These are phyloP conservation scores for Lichtheimia corymbifera DNA, from an alignment of 371 early-diverging fungal genomes.

Conservation along the genomic window DNA sequence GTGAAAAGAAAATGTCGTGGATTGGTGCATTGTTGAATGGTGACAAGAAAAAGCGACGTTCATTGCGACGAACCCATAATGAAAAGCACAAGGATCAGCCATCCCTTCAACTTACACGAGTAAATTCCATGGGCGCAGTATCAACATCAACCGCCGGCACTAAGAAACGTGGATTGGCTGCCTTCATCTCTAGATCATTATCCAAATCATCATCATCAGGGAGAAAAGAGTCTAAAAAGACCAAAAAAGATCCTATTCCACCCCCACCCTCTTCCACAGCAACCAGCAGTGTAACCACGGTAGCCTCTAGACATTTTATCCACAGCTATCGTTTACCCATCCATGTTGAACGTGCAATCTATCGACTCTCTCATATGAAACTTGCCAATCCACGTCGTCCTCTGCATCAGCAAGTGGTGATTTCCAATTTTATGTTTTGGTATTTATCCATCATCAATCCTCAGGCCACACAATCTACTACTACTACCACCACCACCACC, in stretches of 20 bases:
- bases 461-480: slow-evolving; percentile 80
- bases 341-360: slow-evolving; percentile 69
- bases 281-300: slow-evolving; percentile 17
- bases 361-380: slow-evolving; percentile 74
- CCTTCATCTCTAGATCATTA: slow-evolving; percentile 28
- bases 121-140: not conserved
- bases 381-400: slow-evolving; percentile 73
- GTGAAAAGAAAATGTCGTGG: slow-evolving; percentile 31
- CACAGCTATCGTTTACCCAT: slow-evolving; percentile 55
- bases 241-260: not conserved
- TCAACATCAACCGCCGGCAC: not conserved
- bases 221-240: not conserved
- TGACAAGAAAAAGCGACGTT: slow-evolving; percentile 17
- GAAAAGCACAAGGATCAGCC: slow-evolving; percentile 7
- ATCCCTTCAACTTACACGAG: slow-evolving; percentile 8
- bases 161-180: slow-evolving; percentile 23
- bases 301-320: slow-evolving; percentile 14
- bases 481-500: slow-evolving; percentile 63
- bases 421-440: slow-evolving; percentile 82
- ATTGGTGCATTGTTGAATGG: slow-evolving; percentile 21
- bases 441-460: slow-evolving; percentile 62
- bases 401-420: slow-evolving; percentile 73
- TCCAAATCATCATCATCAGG: slow-evolving; percentile 18
- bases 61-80: slow-evolving; percentile 14
- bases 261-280: slow-evolving; percentile 1